A percentile compares a stretch with the other conserved stretches of the same genome.
Conservation (phyloP, 2,329 filamentous ascomycete species). For the Thelonectria blattea region DNA sequence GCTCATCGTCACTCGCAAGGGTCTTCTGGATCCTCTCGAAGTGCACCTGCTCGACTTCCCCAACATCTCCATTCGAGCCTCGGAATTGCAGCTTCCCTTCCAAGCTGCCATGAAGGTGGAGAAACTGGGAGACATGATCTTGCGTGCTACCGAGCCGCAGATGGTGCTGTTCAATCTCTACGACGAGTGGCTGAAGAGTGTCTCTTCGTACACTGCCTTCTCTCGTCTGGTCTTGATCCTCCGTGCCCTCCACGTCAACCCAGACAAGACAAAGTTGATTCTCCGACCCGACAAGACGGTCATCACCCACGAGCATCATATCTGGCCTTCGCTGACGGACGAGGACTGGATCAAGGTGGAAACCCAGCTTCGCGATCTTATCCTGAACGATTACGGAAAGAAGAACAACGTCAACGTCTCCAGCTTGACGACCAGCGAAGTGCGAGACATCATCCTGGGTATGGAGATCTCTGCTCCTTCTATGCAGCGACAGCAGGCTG, state of each 20-base stretch:
- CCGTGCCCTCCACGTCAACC: conserved; percentile 94
- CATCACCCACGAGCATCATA: conserved; percentile 98
- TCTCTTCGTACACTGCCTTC: conserved; percentile 98
- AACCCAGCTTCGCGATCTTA: conserved; percentile 91
- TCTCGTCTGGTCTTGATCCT: conserved; percentile 93
- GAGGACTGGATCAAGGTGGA: conserved; percentile 99
- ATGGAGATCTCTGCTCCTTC: conserved; percentile 99
- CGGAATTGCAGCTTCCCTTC: conserved; percentile 96
- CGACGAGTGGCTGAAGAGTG: conserved; percentile 98
- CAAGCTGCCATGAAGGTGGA: conserved; percentile 99
- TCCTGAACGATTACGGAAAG: conserved; percentile 98
- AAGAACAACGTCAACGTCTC: conserved; percentile 99
- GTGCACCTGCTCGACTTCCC: conserved; percentile 98
- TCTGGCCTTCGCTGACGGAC: conserved; percentile 93
- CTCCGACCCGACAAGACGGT: conserved; percentile 96
- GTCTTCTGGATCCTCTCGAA: conserved; percentile 93
- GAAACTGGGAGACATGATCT: conserved; percentile 98
- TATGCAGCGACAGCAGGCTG: conserved; percentile 96
- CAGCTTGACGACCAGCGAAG: conserved; percentile 94
- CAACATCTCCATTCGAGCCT: conserved; percentile 97
- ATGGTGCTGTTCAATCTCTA: conserved; percentile 99
- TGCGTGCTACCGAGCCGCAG: conserved; percentile 97
- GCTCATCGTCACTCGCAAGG: conserved; percentile 96
- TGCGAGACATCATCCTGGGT: conserved; percentile 96
- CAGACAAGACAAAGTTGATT: conserved; percentile 96